Percentiles rank a stretch among this genome's conserved stretches.
Conservation (phyloP, 148 eudicot species). For the Pouteria glomerata region DNA sequence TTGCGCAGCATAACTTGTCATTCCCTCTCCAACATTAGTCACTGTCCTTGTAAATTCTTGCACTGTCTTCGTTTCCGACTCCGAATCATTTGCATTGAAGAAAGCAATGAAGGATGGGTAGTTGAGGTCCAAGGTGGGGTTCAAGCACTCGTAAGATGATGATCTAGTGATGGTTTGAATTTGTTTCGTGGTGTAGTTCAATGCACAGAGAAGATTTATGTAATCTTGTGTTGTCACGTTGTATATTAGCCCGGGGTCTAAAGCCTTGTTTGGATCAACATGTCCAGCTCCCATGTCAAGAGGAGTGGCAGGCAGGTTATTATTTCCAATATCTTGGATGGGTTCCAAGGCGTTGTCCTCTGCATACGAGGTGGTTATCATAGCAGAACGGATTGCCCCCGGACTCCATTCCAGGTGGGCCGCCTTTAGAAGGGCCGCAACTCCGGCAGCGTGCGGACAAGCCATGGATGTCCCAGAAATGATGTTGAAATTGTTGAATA, state of each 20-base stretch:
- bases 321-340: slow-evolving; percentile 21
- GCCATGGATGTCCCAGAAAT: slow-evolving; percentile 37
- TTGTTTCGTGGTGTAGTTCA: slow-evolving; percentile 21
- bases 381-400: slow-evolving; percentile 33
- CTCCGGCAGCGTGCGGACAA: slow-evolving; percentile 33
- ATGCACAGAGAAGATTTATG: slow-evolving; percentile 25
- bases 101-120: slow-evolving; percentile 35
- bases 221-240: slow-evolving; percentile 16
- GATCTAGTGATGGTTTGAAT: slow-evolving; percentile 24
- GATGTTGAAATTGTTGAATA: slow-evolving; percentile 19
- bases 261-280: slow-evolving; percentile 29
- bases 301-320: slow-evolving; percentile 18
- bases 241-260: slow-evolving; percentile 34
- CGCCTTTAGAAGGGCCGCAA: slow-evolving; percentile 30
- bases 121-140: slow-evolving; percentile 22
- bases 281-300: slow-evolving; percentile 32
- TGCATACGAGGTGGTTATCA: slow-evolving; percentile 34
- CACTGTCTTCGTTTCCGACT: neutral
- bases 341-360: slow-evolving; percentile 18
- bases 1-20: slow-evolving; percentile 16
- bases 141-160: slow-evolving; percentile 17
- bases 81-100: neutral
- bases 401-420: slow-evolving; percentile 35
- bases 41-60: slow-evolving; percentile 26
- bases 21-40: slow-evolving; percentile 31